Base-by-base conservation (phyloP, 257 asterid species). In the Solanum sejunctum region DNA sequence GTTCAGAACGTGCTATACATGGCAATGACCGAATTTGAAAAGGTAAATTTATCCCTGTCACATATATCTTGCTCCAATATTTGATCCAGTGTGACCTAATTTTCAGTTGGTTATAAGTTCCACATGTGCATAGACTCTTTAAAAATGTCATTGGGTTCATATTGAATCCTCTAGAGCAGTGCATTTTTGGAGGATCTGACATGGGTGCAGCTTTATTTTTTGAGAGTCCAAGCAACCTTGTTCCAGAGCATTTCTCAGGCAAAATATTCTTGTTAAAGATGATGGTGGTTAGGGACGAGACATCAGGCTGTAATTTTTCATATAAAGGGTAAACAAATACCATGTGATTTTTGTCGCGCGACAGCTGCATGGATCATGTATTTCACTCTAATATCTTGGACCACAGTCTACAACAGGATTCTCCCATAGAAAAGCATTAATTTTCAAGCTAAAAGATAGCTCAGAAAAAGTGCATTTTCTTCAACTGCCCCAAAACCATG, bases 11-110 rank as follows among this genome's bases (percentile, higher is more conserved):
- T 91, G 90, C 92, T 95, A 79, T 95, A 86, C 86, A 93, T 96
- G 99, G 95, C 95, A 58, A 90, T 87, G 95, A 96, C 98, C 13
- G 99, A 96, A 84, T 95, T 95, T 72, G 86, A 89, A 86, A 85
- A 87, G 93, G 99, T 95, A 93, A 84, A 80, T 20, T 75, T 23
- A 1, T 85, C 83, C 57, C 51, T 26, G 79, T 84, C 12, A 58
- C 60, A 78, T 78, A 39, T 54, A 78, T 51, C 11, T 26, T 9
- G 64, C 63, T 80, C 67, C 80, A 17, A 17, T 75, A 21, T 75
- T 23, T 75, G 60, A 75, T 26, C 60, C 61, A 49, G 23, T 75
- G 61, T 10, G 5, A 49, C 15, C 23, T 75, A 75, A 15, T 23
- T 20, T 21, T 2, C 2, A 49, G 45, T 75, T 67, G 75, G 75